Conservation (phyloP, 1,284 basidiomycete genomes). For the Melampsora americana region DNA sequence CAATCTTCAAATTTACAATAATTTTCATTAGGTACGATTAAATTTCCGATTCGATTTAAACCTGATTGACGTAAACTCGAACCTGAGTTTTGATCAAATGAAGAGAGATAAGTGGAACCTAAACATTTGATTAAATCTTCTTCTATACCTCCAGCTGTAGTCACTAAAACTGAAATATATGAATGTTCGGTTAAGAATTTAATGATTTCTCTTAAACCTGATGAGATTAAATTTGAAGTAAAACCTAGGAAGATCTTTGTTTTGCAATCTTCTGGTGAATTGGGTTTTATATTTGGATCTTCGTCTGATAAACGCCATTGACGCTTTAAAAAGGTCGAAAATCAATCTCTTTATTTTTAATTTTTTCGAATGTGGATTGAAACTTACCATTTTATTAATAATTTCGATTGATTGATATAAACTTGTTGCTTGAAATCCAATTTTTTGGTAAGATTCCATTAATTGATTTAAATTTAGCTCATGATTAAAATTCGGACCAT, state of each 20-base stretch:
- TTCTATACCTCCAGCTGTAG: slow-evolving; percentile 54
- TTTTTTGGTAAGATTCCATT: slow-evolving; percentile 49
- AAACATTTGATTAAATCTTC: slow-evolving; percentile 55
- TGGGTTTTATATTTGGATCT: slow-evolving; percentile 16
- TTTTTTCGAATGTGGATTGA: background rate
- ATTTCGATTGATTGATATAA: slow-evolving; percentile 52
- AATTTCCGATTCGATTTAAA: slow-evolving; percentile 54
- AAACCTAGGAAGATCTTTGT: slow-evolving; percentile 52
- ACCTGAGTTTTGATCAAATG: slow-evolving; percentile 51
- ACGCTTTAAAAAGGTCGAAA: slow-evolving; percentile 5
- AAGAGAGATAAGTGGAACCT: slow-evolving; percentile 52
- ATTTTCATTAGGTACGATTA: slow-evolving; percentile 55
- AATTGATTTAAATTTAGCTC: slow-evolving; percentile 49
- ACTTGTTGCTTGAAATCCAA: slow-evolving; percentile 54
- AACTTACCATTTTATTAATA: slow-evolving; percentile 53
- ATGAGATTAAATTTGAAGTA: slow-evolving; percentile 54
- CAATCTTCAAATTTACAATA: slow-evolving; percentile 55
- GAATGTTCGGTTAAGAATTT: slow-evolving; percentile 54
- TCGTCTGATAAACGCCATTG: slow-evolving; percentile 42
- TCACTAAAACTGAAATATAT: slow-evolving; percentile 53
- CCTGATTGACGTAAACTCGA: slow-evolving; percentile 51
- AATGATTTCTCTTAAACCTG: slow-evolving; percentile 54
- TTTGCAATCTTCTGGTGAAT: slow-evolving; percentile 8
- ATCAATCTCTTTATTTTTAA: background rate
- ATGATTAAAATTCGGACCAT: slow-evolving; percentile 52